Percentiles rank a stretch among this genome's conserved stretches.
Conservation (phyloP, 2,329 filamentous ascomycete species). For the Botryotinia globosa region DNA sequence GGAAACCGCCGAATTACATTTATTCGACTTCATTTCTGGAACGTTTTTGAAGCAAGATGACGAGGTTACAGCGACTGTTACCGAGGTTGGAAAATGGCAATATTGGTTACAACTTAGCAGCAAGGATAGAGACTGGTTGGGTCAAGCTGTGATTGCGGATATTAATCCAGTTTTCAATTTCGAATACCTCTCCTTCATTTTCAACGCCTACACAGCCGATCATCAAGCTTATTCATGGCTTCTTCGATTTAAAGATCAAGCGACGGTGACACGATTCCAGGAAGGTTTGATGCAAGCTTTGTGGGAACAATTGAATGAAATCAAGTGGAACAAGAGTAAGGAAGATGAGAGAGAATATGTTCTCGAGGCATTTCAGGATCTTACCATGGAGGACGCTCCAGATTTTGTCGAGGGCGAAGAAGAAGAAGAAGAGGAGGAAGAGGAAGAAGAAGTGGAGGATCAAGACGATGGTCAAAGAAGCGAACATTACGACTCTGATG, state of each 20-base stretch:
- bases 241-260: constrained; percentile 82
- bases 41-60: constrained; percentile 63
- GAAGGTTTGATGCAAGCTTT: constrained; percentile 91
- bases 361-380: constrained; percentile 89
- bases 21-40: constrained; percentile 86
- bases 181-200: constrained; percentile 98
- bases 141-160: constrained; percentile 79
- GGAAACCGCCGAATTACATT: constrained; percentile 80
- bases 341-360: constrained; percentile 93
- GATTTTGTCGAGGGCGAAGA: constrained; percentile 48
- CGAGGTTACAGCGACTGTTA: constrained; percentile 73
- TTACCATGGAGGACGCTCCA: constrained; percentile 80
- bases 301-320: constrained; percentile 93
- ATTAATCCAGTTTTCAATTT: constrained; percentile 99
- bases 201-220: constrained; percentile 90
- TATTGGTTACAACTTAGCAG: constrained; percentile 91
- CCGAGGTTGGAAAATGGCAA: constrained; percentile 85
- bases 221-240: constrained; percentile 95
- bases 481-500: constrained; percentile 72
- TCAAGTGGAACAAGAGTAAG: constrained; percentile 91
- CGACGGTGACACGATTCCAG: constrained; percentile 81
- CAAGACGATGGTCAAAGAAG: constrained; percentile 62
- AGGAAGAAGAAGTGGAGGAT: constrained; percentile 53
- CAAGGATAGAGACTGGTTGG: constrained; percentile 77
- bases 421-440: constrained; percentile 49